Conservation (phyloP, 345 rosid genomes). For the Arabis hirsuta region DNA sequence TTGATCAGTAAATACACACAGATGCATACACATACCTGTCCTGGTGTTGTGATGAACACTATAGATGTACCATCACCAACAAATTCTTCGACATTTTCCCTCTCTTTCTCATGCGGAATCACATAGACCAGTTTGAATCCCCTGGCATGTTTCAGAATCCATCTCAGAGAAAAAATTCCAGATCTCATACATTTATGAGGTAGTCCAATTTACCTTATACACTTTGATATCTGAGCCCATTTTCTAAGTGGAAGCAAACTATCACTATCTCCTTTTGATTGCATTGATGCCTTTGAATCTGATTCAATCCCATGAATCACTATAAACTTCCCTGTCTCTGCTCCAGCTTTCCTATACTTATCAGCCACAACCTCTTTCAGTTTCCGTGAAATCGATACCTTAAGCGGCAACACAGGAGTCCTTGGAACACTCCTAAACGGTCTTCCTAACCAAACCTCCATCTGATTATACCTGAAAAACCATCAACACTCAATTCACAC, state of each 20-base stretch:
- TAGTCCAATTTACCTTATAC: slow-evolving; percentile 54
- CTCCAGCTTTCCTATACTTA: slow-evolving; percentile 74
- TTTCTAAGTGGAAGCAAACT: slow-evolving; percentile 71
- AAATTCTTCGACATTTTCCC: slow-evolving; percentile 84
- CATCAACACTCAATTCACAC: slow-evolving; percentile 6
- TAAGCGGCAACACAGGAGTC: slow-evolving; percentile 64
- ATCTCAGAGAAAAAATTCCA: not conserved
- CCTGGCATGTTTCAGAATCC: slow-evolving; percentile 44
- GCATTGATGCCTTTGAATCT: slow-evolving; percentile 97
- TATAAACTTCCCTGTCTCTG: slow-evolving; percentile 72
- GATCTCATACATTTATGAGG: slow-evolving; percentile 16
- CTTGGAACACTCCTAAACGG: slow-evolving; percentile 82
- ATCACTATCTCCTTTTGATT: slow-evolving; percentile 78
- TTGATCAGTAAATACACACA: not conserved
- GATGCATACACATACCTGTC: slow-evolving; percentile 58
- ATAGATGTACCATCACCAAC: slow-evolving; percentile 71
- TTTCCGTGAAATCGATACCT: slow-evolving; percentile 79
- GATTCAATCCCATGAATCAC: slow-evolving; percentile 94
- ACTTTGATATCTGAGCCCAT: slow-evolving; percentile 71
- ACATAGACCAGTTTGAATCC: slow-evolving; percentile 74
- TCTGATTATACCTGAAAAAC: slow-evolving; percentile 73
- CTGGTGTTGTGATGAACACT: slow-evolving; percentile 87
- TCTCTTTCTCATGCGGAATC: slow-evolving; percentile 91
- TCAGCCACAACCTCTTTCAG: slow-evolving; percentile 74
- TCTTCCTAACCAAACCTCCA: slow-evolving; percentile 85